A percentile compares a stretch with the other conserved stretches of the same genome.
Conservation (phyloP, 768 basidiomycete genomes). For the Lepiota brunneoincarnata region DNA sequence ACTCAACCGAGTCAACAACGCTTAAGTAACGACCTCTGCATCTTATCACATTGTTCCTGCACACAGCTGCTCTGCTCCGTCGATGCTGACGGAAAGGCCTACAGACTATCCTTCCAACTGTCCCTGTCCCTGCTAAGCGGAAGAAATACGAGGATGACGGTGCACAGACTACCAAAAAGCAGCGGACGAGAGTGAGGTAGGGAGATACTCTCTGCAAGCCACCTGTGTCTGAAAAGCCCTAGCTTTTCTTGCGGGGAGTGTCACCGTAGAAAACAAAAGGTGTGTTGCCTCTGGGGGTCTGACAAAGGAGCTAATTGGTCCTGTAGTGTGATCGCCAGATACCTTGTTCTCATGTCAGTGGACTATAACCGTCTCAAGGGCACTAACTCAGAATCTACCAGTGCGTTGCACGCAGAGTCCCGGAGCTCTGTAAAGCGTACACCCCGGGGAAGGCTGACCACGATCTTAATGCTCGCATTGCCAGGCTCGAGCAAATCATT, state of each 20-base stretch:
- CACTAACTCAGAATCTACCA: conserved; percentile 27
- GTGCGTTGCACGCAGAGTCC: conserved; percentile 85
- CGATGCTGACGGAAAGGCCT: conserved; percentile 37
- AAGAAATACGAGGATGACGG: conserved; percentile 68
- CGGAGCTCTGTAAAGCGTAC: conserved; percentile 84
- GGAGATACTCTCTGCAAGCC: conserved; percentile 15
- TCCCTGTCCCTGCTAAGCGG: conserved; percentile 43
- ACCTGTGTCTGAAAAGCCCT: conserved; percentile 14
- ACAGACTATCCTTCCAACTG: conserved; percentile 25
- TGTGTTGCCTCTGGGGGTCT: conserved; percentile 22
- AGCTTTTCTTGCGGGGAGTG: conserved; percentile 89
- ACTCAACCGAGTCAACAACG: conserved; percentile 5
- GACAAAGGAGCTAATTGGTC: conserved; percentile 10
- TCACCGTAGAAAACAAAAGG: conserved; percentile 87
- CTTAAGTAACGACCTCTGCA: conserved; percentile 5
- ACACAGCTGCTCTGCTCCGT: not conserved
- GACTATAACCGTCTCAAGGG: conserved; percentile 12
- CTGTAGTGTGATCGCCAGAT: conserved; percentile 80
- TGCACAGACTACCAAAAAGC: conserved; percentile 55
- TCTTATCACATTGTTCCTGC: not conserved
- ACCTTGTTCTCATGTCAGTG: conserved; percentile 77
- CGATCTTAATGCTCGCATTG: conserved; percentile 70
- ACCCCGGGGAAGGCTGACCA: conserved; percentile 86
- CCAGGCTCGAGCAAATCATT: conserved; percentile 78
- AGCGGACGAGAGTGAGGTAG: conserved; percentile 75